phyloP scores from a whole-genome alignment of 208 protist genomes.

The Acanthamoeba royreba region DNA sequence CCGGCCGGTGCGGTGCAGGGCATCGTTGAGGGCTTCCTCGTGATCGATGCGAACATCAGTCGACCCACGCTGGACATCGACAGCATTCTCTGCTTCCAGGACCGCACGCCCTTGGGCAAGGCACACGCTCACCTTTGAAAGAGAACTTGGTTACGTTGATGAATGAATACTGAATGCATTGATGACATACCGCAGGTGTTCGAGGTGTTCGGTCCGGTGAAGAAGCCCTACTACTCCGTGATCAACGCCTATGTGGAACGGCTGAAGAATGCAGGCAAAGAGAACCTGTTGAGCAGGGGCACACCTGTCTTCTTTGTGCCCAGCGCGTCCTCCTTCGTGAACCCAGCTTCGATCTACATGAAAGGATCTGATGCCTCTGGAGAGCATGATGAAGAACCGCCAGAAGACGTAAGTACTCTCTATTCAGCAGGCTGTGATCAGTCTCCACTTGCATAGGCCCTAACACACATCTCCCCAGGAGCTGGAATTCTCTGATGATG shows the following conservation, averaged over 20 bases:
- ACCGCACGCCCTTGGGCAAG: not conserved
- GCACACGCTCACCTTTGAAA: not conserved
- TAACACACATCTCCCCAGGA: not conserved
- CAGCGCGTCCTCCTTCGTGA: not conserved
- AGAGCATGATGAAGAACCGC: not conserved
- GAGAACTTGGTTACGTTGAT: too few species aligned
- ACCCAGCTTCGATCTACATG: not conserved
- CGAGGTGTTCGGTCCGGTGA: not conserved
- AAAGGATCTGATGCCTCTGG: not conserved
- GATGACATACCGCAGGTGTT: not conserved
- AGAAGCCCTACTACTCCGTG: constrained; percentile 13
- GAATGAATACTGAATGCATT: too few species aligned
- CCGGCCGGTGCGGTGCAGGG: not conserved
- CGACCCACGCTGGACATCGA: not conserved
- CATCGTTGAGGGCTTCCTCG: not conserved
- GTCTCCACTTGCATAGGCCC: not conserved
- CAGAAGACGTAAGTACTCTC: not conserved
- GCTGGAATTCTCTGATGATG: not conserved
- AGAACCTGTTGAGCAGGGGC: not conserved
- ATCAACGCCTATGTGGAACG: not conserved
- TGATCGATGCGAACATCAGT: not conserved
- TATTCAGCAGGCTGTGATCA: not conserved
- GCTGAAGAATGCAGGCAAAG: not conserved
- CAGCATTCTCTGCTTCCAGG: not conserved
- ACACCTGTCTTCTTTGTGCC: not conserved